Evolutionary conservation across 345 rosid genomes (phyloP), one percentile per base, ranked within the genome.

Genomic region (Draba incana): DNA sequence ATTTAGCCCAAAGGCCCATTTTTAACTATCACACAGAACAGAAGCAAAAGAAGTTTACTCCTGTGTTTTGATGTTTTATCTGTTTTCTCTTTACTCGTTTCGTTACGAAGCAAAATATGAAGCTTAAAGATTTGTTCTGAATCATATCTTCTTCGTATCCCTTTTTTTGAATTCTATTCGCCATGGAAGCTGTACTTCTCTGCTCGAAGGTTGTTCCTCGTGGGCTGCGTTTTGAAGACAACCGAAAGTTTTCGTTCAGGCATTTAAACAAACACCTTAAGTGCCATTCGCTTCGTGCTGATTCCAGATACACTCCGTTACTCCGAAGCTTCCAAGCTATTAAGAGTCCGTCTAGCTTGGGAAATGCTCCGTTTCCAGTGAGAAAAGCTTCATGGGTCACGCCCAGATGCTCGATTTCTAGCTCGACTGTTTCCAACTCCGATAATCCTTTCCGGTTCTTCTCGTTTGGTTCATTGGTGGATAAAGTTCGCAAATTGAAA

Each of bases 181-280:
- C 69, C 69, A 92, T 89, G 96, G 92, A 87, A 77, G 74, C 87
- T 46, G 43, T 80, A 49, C 83, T 87, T 48, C 83, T 84, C 75
- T 82, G 83, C 78, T 80, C 91, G 1, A 79, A 75, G 55, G 27
- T 75, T 16, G 16, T 48, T 57, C 84, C 82, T 7, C 74, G 78
- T 6, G 53, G 59, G 56, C 74, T 66, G 12, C 3, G 63, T 23
- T 10, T 73, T 3, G 43, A 47, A 13, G 54, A 39, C 0, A 70
- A 38, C 35, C 62, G 13, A 31, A 79, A 68, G 16, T 33, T 72
- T 56, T 88, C 90, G 78, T 23, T 73, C 24, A 66, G 86, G 81
- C 90, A 81, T 92, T 90, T 81, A 67, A 75, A 71, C 96, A 82
- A 90, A 80, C 97, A 79, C 33, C 30, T 79, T 24, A 78, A 50